Percentiles rank a stretch among this genome's conserved stretches.
These are phyloP conservation scores for Eutrema salsugineum DNA, from an alignment of 441 rosid genomes.

Conservation along the genomic window DNA sequence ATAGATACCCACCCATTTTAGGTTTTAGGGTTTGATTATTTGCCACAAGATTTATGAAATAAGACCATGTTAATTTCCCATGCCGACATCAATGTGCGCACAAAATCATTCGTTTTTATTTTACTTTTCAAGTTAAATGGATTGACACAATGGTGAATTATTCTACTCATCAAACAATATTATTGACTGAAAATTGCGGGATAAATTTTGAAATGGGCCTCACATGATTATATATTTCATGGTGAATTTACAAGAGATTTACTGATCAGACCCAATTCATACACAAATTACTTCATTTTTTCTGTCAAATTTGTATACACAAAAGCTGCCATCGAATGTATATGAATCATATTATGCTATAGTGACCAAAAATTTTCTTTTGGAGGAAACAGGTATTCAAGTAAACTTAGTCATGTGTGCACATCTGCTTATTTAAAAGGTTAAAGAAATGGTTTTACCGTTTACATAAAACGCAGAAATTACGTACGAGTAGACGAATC, in stretches of 20 bases:
- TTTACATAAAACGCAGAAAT: background rate
- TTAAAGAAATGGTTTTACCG: background rate
- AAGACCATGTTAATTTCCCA: slow-evolving; percentile 14
- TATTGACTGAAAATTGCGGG: background rate
- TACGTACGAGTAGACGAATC: background rate
- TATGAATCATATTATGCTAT: background rate
- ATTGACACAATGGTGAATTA: background rate
- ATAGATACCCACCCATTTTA: slow-evolving; percentile 26
- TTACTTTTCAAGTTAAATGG: too few species aligned
- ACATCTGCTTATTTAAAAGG: background rate
- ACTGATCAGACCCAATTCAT: background rate
- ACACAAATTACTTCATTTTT: background rate
- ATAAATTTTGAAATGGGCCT: background rate
- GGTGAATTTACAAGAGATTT: background rate
- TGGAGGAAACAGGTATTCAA: background rate
- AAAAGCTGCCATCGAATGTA: too few species aligned
- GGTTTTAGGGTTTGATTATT: slow-evolving; percentile 31
- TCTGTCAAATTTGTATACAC: background rate
- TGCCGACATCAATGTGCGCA: slow-evolving; percentile 30
- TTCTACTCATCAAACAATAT: background rate
- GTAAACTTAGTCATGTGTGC: background rate
- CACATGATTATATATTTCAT: background rate
- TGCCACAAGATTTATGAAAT: slow-evolving; percentile 12
- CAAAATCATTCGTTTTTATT: slow-evolving; percentile 10
- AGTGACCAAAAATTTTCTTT: background rate